Evolutionary conservation across 1,139 yeast genomes (phyloP).

Genomic region (Kluyveromyces marxianus): DNA sequence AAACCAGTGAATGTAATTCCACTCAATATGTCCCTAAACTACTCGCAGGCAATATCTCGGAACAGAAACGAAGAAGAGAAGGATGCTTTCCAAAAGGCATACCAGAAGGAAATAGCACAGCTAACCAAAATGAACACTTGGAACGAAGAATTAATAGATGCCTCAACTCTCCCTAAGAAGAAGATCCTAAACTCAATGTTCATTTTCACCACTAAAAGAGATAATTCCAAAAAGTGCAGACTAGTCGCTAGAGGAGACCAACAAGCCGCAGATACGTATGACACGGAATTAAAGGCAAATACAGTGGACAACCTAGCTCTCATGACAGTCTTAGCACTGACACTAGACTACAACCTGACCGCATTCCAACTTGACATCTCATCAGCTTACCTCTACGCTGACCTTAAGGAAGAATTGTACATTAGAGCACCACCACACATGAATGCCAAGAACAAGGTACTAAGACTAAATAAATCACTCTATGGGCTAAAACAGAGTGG

Average conservation of each 20-base stretch:
- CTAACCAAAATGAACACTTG: slow-evolving; percentile 11
- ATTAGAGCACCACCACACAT: slow-evolving; percentile 13
- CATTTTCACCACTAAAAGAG: slow-evolving; percentile 12
- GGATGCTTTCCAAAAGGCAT: slow-evolving; percentile 2
- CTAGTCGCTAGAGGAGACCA: slow-evolving; percentile 12
- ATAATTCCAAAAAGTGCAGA: slow-evolving; percentile 10
- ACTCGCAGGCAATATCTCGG: slow-evolving; percentile 5
- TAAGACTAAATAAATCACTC: slow-evolving; percentile 7
- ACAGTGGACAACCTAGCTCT: slow-evolving; percentile 12
- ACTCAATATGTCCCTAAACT: slow-evolving; percentile 3
- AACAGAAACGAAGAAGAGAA: slow-evolving; percentile 3
- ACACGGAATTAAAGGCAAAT: slow-evolving; percentile 6
- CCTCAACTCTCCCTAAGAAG: neutral
- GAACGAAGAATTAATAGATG: slow-evolving; percentile 2
- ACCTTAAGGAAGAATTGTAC: slow-evolving; percentile 13
- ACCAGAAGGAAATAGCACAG: slow-evolving; percentile 8
- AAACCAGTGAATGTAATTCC: neutral
- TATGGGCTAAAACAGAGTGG: slow-evolving; percentile 12
- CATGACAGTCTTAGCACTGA: slow-evolving; percentile 9
- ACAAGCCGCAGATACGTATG: slow-evolving; percentile 9
- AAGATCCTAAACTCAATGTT: slow-evolving; percentile 9
- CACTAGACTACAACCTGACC: slow-evolving; percentile 6
- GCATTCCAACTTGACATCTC: slow-evolving; percentile 12
- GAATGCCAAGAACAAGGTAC: slow-evolving; percentile 6
- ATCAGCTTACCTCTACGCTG: slow-evolving; percentile 14